Base-by-base conservation (phyloP, 768 basidiomycete genomes). In the Podaxis mareebaensis region DNA sequence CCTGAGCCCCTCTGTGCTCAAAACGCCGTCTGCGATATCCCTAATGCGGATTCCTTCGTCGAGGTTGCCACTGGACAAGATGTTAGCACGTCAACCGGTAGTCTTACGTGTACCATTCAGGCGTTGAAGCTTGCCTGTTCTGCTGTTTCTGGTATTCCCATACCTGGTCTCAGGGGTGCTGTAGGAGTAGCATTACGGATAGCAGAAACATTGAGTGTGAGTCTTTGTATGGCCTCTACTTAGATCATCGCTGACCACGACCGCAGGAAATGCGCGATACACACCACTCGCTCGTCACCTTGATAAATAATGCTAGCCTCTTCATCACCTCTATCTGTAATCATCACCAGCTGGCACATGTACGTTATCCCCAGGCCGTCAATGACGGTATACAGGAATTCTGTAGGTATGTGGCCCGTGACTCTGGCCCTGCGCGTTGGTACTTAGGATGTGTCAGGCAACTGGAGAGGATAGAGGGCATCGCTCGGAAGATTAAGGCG, bases 211-310 rank as follows among this genome's bases (percentile, higher is more conserved):
- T 15, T 62, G 28, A 48, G 6, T 39, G 61, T 62, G 17, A 26
- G 61, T 55, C 17, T 13, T 60, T 40, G 20, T n/a, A 38, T 7
- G 12, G 10, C 20, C 20, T 48, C 36, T 33, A 24, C 13, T 48
- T 22, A 5, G n/a, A 48, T 44, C n/a, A 5, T 15, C 7, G 30
- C 44, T 48, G 40, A 55, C 30, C n/a, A 24, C 17, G 13, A 33
- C 22, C 42, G 12, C 26, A 62, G 61, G 61, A 54, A 22, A 55
- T 55, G 44, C 42, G 30, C 13, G 33, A 48, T n/a, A 54, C 61
- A 0, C 40, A 62, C 26, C 28, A 28, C 30, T 46, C 28, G 1
- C 44, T 62, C 30, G n/a, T 48, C 10, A 22, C 36, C 12, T 24
- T 62, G n/a, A 48, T 62, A 30, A 46, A 48, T 24, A 62, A 55